Base-by-base conservation (phyloP, 2,329 filamentous ascomycete genomes). In the Talaromyces sp. region DNA sequence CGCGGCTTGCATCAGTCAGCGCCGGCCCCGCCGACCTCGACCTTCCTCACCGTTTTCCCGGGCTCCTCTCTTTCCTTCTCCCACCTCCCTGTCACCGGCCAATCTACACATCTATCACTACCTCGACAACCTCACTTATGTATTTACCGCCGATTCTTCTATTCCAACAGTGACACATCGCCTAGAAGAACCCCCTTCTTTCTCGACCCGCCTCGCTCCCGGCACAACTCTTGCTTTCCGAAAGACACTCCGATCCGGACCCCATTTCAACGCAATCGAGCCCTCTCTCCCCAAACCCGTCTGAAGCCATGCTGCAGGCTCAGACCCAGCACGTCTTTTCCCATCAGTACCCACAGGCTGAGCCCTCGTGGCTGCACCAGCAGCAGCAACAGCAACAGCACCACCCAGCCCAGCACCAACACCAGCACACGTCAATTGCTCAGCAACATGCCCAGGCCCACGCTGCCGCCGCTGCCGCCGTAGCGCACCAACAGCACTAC, bases 311-410 rank as follows among this genome's bases (percentile, higher is more conserved):
- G 75, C 74, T 78, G 61, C 75, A 77, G 75, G 74, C 78, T 71
- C 77, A 81, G 75, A 80, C 81, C 73, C 82, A 85, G 73, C 84
- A 86, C 78, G 78, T 85, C 72, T 86, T 85, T 73, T 82, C 83
- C 59, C 84, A 86, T 69, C 81, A 81, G 68, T 81, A 80, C 61
- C 77, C 76, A 26, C 78, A 80, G 66, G 73, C 77, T 66, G 76
- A 78, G 66, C 75, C 75, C 51, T 75, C 71, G 61, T 78, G 76
- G 69, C 63, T 79, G 66, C 78, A 78, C 67, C 77, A 79, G 58
- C 56, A 58, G 17, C 56, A 58, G 29, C 78, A 78, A 7, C 66
- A 68, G 10, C 67, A 68, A 46, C 75, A 77, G 59, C 72, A 73
- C 55, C 70, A 71, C 51, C 73, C 74, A 61, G 67, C 69, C 54